phyloP scores from a whole-genome alignment of 2,329 filamentous ascomycete genomes.

The Atkinsonella texensis region DNA sequence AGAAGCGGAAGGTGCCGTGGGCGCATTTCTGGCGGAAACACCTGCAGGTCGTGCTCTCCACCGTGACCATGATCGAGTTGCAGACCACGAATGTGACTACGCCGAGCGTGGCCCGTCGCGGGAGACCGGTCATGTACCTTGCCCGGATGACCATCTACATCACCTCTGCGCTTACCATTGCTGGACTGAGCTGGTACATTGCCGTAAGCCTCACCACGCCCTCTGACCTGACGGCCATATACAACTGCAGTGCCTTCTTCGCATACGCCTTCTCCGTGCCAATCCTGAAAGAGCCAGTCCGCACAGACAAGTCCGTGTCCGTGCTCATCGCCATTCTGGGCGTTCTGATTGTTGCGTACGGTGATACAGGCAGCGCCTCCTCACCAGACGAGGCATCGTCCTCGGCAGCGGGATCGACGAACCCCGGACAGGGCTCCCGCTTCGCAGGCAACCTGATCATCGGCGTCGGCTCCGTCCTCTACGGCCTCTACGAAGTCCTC shows the following conservation, averaged over 20 bases:
- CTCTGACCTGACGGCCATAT: slow-evolving; percentile 91
- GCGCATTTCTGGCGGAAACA: slow-evolving; percentile 67
- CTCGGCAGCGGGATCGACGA: neutral
- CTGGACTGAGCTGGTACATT: slow-evolving; percentile 89
- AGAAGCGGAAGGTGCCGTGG: slow-evolving; percentile 72
- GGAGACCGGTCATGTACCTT: slow-evolving; percentile 53
- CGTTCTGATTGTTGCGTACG: slow-evolving; percentile 91
- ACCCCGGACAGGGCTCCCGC: slow-evolving; percentile 43
- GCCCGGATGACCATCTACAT: slow-evolving; percentile 67
- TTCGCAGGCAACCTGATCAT: slow-evolving; percentile 85
- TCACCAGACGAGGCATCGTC: slow-evolving; percentile 25
- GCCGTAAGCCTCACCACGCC: slow-evolving; percentile 89
- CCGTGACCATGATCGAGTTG: slow-evolving; percentile 72
- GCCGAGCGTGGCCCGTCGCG: slow-evolving; percentile 21
- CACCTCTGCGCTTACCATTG: slow-evolving; percentile 76
- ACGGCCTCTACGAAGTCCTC: slow-evolving; percentile 92
- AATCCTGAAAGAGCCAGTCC: slow-evolving; percentile 71
- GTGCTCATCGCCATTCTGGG: slow-evolving; percentile 80
- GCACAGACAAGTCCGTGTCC: slow-evolving; percentile 73
- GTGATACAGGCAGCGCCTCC: slow-evolving; percentile 49
- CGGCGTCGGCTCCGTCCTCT: slow-evolving; percentile 78
- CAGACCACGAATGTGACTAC: slow-evolving; percentile 57
- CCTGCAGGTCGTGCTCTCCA: slow-evolving; percentile 36
- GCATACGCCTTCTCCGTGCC: slow-evolving; percentile 95
- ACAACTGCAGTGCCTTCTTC: slow-evolving; percentile 98